These are phyloP conservation scores for Schizosaccharomyces osmophilus DNA, from an alignment of 805 yeast genomes.

Conservation along the genomic window DNA sequence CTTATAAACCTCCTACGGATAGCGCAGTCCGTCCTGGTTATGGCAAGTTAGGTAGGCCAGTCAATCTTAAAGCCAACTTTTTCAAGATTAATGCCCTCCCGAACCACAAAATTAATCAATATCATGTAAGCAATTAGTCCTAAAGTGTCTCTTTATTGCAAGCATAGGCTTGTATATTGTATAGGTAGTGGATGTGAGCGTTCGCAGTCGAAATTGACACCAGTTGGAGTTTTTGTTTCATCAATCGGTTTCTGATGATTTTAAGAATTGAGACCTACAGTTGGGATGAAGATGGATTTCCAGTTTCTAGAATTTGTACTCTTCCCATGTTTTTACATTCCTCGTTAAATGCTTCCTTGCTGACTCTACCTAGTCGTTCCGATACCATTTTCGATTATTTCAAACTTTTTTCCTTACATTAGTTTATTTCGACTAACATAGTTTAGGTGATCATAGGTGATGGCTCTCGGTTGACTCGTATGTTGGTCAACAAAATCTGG, in stretches of 20 bases:
- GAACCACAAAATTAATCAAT: conserved; percentile 4
- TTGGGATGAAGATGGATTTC: too few species aligned
- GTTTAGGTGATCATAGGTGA: not conserved
- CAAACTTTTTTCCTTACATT: not conserved
- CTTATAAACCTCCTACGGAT: not conserved
- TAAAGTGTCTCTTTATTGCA: not conserved
- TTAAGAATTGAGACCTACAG: too few species aligned
- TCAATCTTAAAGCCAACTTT: conserved; percentile 3
- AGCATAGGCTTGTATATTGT: not conserved
- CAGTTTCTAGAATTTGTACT: too few species aligned
- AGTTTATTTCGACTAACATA: not conserved
- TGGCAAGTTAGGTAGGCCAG: not conserved
- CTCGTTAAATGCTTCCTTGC: too few species aligned
- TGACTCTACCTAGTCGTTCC: not conserved
- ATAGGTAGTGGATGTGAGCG: not conserved
- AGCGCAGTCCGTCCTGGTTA: not conserved
- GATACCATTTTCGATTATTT: too few species aligned
- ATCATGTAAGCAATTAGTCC: conserved; percentile 3
- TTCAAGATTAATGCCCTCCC: conserved; percentile 3
- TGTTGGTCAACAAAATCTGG: not conserved
- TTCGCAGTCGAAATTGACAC: not conserved
- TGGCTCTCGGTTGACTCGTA: not conserved
- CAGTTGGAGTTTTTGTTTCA: too few species aligned
- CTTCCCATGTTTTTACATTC: too few species aligned
- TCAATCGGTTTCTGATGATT: too few species aligned